Evolutionary conservation across 179 eudicot species (phyloP).

Genomic region (Silene noctiflora): DNA sequence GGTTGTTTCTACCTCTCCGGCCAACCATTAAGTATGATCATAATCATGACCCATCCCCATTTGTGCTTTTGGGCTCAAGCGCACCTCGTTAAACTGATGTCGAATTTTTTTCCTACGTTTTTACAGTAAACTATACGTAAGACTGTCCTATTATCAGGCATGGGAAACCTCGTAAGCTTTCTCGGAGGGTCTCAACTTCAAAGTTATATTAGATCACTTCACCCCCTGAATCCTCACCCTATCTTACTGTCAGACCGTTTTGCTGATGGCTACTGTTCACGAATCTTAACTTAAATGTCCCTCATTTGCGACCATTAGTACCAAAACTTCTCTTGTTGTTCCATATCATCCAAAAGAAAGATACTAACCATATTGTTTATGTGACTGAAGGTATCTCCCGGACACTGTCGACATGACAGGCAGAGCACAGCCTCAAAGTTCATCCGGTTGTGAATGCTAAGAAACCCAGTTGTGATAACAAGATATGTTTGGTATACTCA

Average conservation of each 20-base stretch:
- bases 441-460: conserved; percentile 45
- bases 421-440: conserved; percentile 32
- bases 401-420: conserved; percentile 45
- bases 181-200: no score
- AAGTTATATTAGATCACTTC: no score
- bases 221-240: not conserved
- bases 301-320: no score
- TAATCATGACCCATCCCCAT: not conserved
- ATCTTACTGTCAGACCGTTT: not conserved
- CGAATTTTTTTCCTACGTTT: not conserved
- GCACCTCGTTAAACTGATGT: not conserved
- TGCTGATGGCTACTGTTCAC: no score
- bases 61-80: not conserved
- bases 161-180: no score
- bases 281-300: no score
- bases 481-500: conserved; percentile 3
- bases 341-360: not conserved
- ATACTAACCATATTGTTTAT: conserved; percentile 2
- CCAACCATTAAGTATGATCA: not conserved
- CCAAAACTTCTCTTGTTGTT: no score
- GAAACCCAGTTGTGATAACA: not conserved
- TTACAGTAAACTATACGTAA: not conserved
- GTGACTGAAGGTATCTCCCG: conserved; percentile 37
- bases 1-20: no score
- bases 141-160: no score